Conservation (phyloP, 2,329 filamentous ascomycete species). For the Tolypocladium endophyticum region DNA sequence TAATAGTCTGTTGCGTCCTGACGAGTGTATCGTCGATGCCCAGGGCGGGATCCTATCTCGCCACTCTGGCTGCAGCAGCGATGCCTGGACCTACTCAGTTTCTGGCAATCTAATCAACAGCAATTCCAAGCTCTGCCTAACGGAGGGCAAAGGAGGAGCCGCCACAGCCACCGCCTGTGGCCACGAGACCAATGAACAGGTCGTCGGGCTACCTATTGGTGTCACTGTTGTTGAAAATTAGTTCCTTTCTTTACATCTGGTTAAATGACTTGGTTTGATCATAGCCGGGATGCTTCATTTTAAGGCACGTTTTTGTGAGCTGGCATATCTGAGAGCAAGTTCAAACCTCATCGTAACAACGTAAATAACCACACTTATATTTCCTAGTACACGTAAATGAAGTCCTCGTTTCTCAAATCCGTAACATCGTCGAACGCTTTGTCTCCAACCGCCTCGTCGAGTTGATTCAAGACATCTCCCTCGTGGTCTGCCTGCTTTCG, state of each 20-base stretch:
- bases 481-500: slow-evolving; percentile 6
- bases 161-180: slow-evolving; percentile 21
- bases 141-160: slow-evolving; percentile 17
- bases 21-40: slow-evolving; percentile 20
- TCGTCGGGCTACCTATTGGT: slow-evolving; percentile 34
- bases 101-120: slow-evolving; percentile 31
- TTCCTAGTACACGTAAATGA: slow-evolving; percentile 42
- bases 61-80: slow-evolving; percentile 10
- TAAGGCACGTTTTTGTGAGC: no score
- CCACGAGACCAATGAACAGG: slow-evolving; percentile 29
- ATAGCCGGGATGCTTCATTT: no score
- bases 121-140: slow-evolving; percentile 23
- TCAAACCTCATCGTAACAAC: no score
- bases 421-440: slow-evolving; percentile 39
- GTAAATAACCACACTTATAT: background rate
- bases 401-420: slow-evolving; percentile 54
- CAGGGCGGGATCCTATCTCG: slow-evolving; percentile 7
- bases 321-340: no score
- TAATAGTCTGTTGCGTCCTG: slow-evolving; percentile 22
- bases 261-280: background rate
- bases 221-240: slow-evolving; percentile 4
- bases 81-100: slow-evolving; percentile 31
- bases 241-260: background rate
- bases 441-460: slow-evolving; percentile 5
- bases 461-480: slow-evolving; percentile 3